phyloP scores from a whole-genome alignment of 805 yeast species.

The Saccharomycopsis olivae region DNA sequence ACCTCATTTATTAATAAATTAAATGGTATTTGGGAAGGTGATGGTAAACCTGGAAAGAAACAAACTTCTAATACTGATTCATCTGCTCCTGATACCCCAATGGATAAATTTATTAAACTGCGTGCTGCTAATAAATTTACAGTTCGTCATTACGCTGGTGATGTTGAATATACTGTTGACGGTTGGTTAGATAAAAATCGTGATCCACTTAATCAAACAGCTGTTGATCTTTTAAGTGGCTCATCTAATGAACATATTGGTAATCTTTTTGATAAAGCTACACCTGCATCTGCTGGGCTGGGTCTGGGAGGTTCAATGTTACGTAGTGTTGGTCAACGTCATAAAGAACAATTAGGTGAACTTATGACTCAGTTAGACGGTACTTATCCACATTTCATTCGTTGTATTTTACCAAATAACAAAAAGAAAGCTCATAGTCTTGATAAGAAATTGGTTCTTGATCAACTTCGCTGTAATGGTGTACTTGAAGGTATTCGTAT shows the following conservation, averaged over 20 bases:
- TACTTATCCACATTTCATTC: conserved; percentile 93
- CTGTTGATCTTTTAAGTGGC: conserved; percentile 46
- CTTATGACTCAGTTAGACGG: conserved; percentile 62
- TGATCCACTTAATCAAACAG: conserved; percentile 79
- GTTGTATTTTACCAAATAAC: conserved; percentile 89
- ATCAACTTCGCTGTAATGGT: conserved; percentile 92
- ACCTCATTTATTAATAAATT: conserved; percentile 73
- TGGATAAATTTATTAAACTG: conserved; percentile 68
- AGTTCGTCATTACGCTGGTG: conserved; percentile 89
- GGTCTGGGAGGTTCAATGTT: conserved; percentile 30
- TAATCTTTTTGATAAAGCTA: conserved; percentile 36
- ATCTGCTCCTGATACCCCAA: too few species aligned
- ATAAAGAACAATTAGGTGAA: conserved; percentile 69
- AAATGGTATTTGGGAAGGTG: conserved; percentile 50
- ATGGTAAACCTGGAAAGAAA: neutral
- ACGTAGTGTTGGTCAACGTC: conserved; percentile 79
- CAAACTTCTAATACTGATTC: conserved; percentile 22
- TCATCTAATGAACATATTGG: conserved; percentile 51
- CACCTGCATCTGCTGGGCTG: conserved; percentile 6
- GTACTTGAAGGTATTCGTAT: conserved; percentile 96
- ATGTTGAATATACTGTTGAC: conserved; percentile 84
- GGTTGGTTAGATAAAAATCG: conserved; percentile 93
- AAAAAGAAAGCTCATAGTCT: conserved; percentile 60
- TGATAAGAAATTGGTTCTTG: conserved; percentile 67
- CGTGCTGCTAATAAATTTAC: conserved; percentile 70